Conservation (phyloP, 139 green algal species). For the Auxenochlorella protothecoides region DNA sequence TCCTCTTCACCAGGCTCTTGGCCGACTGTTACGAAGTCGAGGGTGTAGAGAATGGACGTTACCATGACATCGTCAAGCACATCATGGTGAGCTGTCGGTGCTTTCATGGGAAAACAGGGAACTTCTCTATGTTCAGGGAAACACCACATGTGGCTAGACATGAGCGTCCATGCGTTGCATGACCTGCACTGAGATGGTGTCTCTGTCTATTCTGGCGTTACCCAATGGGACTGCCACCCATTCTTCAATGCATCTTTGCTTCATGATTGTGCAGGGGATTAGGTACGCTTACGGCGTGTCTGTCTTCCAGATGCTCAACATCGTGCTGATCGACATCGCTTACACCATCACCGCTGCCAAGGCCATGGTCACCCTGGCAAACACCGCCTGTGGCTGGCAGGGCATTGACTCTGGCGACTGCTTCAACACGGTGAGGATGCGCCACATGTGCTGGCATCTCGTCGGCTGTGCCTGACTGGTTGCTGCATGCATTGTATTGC, state of each 20-base stretch:
- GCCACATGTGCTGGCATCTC: too few species aligned
- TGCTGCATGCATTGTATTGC: neutral
- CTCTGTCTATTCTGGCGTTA: too few species aligned
- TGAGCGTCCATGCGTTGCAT: too few species aligned
- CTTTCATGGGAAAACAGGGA: neutral
- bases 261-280: slow-evolving; percentile 6
- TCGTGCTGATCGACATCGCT: slow-evolving; percentile 32
- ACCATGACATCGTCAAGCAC: slow-evolving; percentile 3
- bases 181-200: too few species aligned
- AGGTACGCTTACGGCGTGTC: slow-evolving; percentile 5
- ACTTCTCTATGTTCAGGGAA: neutral
- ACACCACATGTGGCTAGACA: too few species aligned
- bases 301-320: slow-evolving; percentile 32
- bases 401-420: neutral
- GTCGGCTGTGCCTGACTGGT: neutral
- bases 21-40: slow-evolving; percentile 13
- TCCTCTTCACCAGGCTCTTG: too few species aligned
- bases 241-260: too few species aligned
- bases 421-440: neutral
- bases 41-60: neutral
- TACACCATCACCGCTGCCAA: slow-evolving; percentile 28
- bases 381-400: neutral
- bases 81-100: neutral
- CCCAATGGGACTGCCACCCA: too few species aligned
- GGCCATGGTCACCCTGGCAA: neutral